Conservation (phyloP, 305 asterid species). For the Rubia peregrina region DNA sequence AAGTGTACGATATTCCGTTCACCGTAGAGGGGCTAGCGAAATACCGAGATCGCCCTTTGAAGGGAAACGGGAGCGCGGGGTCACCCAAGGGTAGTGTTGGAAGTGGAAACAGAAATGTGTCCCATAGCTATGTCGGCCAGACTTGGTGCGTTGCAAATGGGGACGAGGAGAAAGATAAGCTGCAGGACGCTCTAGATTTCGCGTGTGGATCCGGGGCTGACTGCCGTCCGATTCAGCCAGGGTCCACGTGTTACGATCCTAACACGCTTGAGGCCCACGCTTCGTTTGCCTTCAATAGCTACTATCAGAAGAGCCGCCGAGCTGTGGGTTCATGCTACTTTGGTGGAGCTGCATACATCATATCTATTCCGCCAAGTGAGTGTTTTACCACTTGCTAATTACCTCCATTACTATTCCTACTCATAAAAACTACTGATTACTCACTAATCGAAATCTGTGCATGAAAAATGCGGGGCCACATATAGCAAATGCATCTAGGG, state of each 20-base stretch:
- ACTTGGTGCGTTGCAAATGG: conserved; percentile 78
- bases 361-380: conserved; percentile 69
- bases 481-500: no score
- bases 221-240: conserved; percentile 85
- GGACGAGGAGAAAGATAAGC: conserved; percentile 46
- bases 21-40: conserved; percentile 45
- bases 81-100: conserved; percentile 26
- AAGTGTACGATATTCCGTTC: conserved; percentile 69
- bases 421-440: no score
- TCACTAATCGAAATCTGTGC: no score
- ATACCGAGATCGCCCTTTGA: conserved; percentile 25
- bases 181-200: conserved; percentile 69
- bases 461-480: no score
- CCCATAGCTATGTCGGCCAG: conserved; percentile 32
- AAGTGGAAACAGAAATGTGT: conserved; percentile 4
- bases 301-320: conserved; percentile 71
- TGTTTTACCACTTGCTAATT: not conserved
- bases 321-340: conserved; percentile 61
- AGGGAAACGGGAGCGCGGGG: conserved; percentile 36
- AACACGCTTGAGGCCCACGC: conserved; percentile 82
- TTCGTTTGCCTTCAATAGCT: conserved; percentile 77
- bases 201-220: conserved; percentile 92
- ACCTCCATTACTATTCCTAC: no score
- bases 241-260: conserved; percentile 89
- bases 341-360: conserved; percentile 71